These are phyloP conservation scores for Wickerhamomyces alni DNA, from an alignment of 805 yeast genomes.

Conservation along the genomic window DNA sequence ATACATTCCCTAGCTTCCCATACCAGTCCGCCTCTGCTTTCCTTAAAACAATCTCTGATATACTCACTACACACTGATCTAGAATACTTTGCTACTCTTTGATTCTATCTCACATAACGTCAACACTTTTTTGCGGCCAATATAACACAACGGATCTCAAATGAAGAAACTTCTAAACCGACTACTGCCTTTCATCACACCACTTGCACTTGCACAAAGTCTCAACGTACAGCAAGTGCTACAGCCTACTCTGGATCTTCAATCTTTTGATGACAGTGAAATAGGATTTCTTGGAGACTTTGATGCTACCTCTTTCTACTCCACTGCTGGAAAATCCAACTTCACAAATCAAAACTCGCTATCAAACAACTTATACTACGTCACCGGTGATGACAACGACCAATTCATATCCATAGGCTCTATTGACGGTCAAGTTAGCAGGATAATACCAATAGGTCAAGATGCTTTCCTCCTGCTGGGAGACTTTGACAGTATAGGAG, in stretches of 20 bases:
- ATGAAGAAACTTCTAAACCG: too few relatives aligned
- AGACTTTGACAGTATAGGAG: constrained; percentile 17
- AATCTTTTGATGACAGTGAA: constrained; percentile 14
- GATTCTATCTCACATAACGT: too few relatives aligned
- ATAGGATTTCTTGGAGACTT: constrained; percentile 30
- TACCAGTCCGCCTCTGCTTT: too few relatives aligned
- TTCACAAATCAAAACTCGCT: constrained; percentile 20
- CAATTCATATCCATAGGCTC: constrained; percentile 16
- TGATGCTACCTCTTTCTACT: constrained; percentile 29
- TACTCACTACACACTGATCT: too few relatives aligned
- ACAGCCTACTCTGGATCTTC: constrained; percentile 16
- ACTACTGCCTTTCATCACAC: not conserved
- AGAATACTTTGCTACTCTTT: too few relatives aligned
- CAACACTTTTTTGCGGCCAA: too few relatives aligned
- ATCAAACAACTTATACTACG: constrained; percentile 15
- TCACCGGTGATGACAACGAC: constrained; percentile 7
- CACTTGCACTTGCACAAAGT: not conserved
- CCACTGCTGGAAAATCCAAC: constrained; percentile 30
- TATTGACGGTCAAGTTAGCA: constrained; percentile 11
- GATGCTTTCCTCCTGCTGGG: constrained; percentile 30
- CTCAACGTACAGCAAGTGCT: not conserved
- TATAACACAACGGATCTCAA: too few relatives aligned
- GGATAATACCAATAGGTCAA: constrained; percentile 24
- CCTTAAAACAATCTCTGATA: too few relatives aligned
- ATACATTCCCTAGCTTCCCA: too few relatives aligned